Base-by-base conservation (phyloP, 495 filamentous ascomycete species). In the Penicillium cosmopolitanum region DNA sequence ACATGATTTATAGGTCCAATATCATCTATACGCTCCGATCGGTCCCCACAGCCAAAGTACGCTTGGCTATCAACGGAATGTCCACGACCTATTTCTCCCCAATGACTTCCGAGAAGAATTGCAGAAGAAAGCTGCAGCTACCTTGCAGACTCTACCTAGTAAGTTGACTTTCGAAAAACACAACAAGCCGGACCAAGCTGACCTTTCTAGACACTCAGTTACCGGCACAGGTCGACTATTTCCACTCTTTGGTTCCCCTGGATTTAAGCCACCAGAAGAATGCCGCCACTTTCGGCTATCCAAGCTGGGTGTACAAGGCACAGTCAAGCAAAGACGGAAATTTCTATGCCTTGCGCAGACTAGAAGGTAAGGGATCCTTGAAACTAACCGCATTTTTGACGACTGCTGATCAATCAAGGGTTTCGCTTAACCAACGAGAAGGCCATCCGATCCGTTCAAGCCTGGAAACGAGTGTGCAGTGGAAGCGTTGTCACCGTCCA, bases 241-340 rank as follows among this genome's bases (percentile, higher is more conserved):
- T 91, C 69, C 92, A 98, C 67, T 92, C 91, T 2, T 82, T 98
- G 1, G 90, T 97, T 4, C 90, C 93, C n/a, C 75, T 98, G 51
- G 93, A 98, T 70, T 87, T 87, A 8, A 91, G 79, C 54, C 85
- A 90, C 58, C 84, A 89, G 66, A 94, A 91, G 72, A 91, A 85
- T 61, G 77, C 87, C 1, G 76, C 86, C 3, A 82, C 85, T 5
- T 96, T 96, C 75, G 91, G 91, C 10, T 96, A 90, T 70, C 84
- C 86, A 5, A 96, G 88, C 68, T 97, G 92, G 90, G 84, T 96
- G 1, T 98, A 97, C 76, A 98, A 98, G 73, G 95, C 93, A n/a
- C 86, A 88, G 55, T 96, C 90, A 3, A 88, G 82, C 64, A 91
- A 90, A 64, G 93, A 93, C 75, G 96, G 92, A 2, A 87, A 87